phyloP scores from a whole-genome alignment of 768 basidiomycete species.

The Lactarius quietus region DNA sequence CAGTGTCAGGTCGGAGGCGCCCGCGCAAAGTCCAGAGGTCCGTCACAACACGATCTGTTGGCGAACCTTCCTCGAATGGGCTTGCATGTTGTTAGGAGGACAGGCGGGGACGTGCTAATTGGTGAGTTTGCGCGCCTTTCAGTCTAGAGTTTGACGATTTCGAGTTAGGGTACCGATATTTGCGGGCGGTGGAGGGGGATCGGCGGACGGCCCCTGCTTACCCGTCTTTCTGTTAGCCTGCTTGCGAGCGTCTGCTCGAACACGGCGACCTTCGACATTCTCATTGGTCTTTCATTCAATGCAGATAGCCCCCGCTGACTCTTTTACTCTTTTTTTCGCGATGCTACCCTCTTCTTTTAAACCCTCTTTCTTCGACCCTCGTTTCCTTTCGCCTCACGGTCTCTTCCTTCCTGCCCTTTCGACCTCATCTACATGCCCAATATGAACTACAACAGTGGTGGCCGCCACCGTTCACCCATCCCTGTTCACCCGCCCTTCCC shows the following conservation, averaged over 20 bases:
- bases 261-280: constrained; percentile 10
- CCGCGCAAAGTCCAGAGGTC: not conserved
- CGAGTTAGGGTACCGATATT: not conserved
- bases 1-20: not conserved
- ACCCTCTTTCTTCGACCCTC: not conserved
- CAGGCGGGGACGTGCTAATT: not conserved
- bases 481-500: constrained; percentile 18
- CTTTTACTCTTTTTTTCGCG: not conserved
- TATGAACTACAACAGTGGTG: not conserved
- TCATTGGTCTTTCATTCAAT: constrained; percentile 5
- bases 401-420: not conserved
- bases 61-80: not conserved
- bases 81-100: not conserved
- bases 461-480: not conserved
- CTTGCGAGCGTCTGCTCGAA: not conserved
- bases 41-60: too few relatives aligned
- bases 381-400: not conserved
- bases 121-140: not conserved
- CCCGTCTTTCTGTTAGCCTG: not conserved
- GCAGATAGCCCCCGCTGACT: not conserved
- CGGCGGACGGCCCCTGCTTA: not conserved
- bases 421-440: not conserved
- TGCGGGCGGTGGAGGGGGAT: not conserved
- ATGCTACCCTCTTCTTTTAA: constrained; percentile 7
- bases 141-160: not conserved